Base-by-base conservation (phyloP, 2,329 filamentous ascomycete species). In the Talaromyces pinophilus region DNA sequence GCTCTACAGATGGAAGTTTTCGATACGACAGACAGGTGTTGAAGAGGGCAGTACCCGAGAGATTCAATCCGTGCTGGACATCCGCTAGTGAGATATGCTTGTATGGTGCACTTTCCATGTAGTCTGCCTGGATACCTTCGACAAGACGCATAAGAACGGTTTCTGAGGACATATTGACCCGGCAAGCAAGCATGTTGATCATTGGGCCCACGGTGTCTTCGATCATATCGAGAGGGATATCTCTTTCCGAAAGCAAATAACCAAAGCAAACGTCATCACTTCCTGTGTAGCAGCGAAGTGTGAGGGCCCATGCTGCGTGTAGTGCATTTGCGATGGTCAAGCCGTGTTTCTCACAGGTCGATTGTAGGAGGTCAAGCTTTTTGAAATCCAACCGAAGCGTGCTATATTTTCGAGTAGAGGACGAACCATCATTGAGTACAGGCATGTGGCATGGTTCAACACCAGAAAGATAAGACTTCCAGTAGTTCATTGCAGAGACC, bases 1-100 rank as follows among this genome's bases (percentile, higher is more conserved):
- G 67, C 10, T 71, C 68, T 15, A 73, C 72, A 0, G 76, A 70
- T 0, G 81, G 78, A 1, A 82, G 74, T 35, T 76, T 79, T 13
- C 81, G 77, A 68, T 82, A 83, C 0, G 82, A 84, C 1, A 84
- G 71, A 19, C 81, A 81, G 11, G 82, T 83, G 63, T 84, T 83
- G 72, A 83, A 83, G 11, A 84, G 72, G 7, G 76, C 75, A 2
- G 71, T 70, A 17, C 77, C 76, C 0, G 77, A 75, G 3, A 79
- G 69, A 62, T 76, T 75, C 35, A 83, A 66, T 2, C 75, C 76
- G 65, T 83, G 81, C 67, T 83, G 81, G 19, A 84, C 80, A 66
- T 83, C 81, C 19, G 82, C 81, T 25, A 83, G 62, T 40, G 80
- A 78, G 11, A 77, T 76, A 67, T 82, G 79, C 2, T 80, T 77